Evolutionary conservation across 257 asterid species (phyloP).

Genomic region (Paulownia fortunei): DNA sequence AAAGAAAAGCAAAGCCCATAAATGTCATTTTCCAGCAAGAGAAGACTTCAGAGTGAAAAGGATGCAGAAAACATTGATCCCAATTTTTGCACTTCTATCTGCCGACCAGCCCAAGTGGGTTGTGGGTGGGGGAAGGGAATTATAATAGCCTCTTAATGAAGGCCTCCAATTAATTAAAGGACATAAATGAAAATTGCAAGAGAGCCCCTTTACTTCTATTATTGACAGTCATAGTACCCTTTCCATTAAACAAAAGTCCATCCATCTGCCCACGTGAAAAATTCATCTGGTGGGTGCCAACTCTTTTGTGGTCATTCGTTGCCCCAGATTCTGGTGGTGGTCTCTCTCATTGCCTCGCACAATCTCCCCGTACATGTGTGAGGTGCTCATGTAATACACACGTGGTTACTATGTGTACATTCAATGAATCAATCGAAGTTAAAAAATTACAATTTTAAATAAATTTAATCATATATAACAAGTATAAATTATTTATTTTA

Average conservation of each 20-base stretch:
- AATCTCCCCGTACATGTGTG: too few relatives aligned
- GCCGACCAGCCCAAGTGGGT: neutral
- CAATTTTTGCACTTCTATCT: neutral
- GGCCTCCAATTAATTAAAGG: neutral
- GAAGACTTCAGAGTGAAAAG: neutral
- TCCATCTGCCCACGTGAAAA: conserved; percentile 14
- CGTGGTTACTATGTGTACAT: too few relatives aligned
- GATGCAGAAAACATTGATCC: neutral
- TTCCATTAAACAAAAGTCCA: neutral
- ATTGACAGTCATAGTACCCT: neutral
- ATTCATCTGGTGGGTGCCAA: neutral
- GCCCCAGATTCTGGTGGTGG: neutral
- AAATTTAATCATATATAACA: too few relatives aligned
- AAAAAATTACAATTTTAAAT: too few relatives aligned
- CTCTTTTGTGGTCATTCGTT: neutral
- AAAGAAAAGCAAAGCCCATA: neutral
- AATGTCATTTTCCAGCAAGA: neutral
- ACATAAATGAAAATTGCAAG: conserved; percentile 1
- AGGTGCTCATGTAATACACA: too few relatives aligned
- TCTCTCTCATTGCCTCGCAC: neutral
- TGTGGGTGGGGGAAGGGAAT: neutral
- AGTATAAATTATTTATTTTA: too few relatives aligned
- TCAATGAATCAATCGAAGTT: too few relatives aligned
- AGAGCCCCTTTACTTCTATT: neutral
- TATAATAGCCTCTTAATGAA: neutral